Evolutionary conservation across 352 stramenopile genomes (phyloP), one percentile per base, ranked within the genome.

Genomic region (Globisporangium spiculum): DNA sequence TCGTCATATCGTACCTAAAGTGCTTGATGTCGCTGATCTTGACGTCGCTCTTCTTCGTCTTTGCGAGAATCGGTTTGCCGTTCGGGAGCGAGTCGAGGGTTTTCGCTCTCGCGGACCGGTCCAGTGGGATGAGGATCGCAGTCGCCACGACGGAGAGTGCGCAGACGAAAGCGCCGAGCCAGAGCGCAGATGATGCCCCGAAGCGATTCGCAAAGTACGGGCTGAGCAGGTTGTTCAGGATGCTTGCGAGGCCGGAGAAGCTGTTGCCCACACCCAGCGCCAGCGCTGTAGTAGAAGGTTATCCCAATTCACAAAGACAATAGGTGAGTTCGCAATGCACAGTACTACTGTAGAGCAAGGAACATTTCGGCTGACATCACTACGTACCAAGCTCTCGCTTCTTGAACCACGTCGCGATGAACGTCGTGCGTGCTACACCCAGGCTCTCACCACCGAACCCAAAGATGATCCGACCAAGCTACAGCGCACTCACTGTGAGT

Each of bases 361-460:
- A 32, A 32, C 27, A 32, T 2, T 32, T 32, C 3, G 27, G 27
- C 27, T 32, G 46, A 4, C 3, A 8, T 6, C 6, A 4, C 3
- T 16, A 53, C 71, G n/a, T 69, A 84, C 79, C 78, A 1, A 96
- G 65, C 54, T 97, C 89, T 50, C 72, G 80, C 20, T 87, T 90
- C 53, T 80, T 76, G 69, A 97, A 97, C 91, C 91, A 97, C 34
- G 82, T 76, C 0, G 84, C 78, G 10, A 96, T 68, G 32, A 97
- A 78, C 4, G 89, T 90, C 32, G 74, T 89, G 30, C 85, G 76
- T 4, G 84, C 86, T 4, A 97, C 89, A 38, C 72, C 84, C 0
- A 97, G 67, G 20, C 75, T 93, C 67, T 97, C 91, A 8, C 86
- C 90, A 8, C 90, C 91, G 38, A 97, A 74, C 2, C 91, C 91